Base-by-base conservation (phyloP, 768 basidiomycete genomes). In the Tubosaeta sp. region DNA sequence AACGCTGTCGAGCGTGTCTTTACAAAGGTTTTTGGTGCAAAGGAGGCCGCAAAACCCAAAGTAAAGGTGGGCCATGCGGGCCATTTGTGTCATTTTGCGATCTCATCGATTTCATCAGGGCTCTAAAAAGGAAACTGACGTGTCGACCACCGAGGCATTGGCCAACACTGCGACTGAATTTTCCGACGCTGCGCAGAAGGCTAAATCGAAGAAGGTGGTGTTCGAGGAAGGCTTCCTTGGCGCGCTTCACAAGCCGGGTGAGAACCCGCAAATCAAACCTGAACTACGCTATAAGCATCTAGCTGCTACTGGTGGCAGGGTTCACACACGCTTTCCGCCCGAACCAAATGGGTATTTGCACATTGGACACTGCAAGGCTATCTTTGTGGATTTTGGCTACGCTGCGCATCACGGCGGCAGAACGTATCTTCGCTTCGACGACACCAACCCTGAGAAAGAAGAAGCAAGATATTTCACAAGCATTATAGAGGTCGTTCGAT, bases 381-480 rank as follows among this genome's bases (percentile, higher is more conserved):
- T 99, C 62, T 95, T 96, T 61, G 85, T 98, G 54, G 90, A 94
- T 69, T 99, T 98, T 67, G 96, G 96, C n/a, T 99, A 92, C 65
- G 96, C 96, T 30, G 92, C 93, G 13, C 83, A 94, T 67, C 79
- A 96, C 64, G 82, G 82, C n/a, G 96, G 96, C 32, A 83, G 87
- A 61, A 90, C 90, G 55, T 98, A 96, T 68, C 77, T 99, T 38
- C 84, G 96, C 49, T 99, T 90, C 62, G 96, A 99, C 65, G 96
- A 99, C 69, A 99, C 96, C 29, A 99, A 99, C 68, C 96, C 96
- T 0, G 94, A 96, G 71, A 93, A 93, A 51, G 96, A 99, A 68
- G 96, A 99, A 72, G 93, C 82, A 31, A 76, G 82, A 57, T 99
- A 96, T 69, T 98, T 98, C 59, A 94, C 95, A 67, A 95, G 90